Evolutionary conservation across 805 yeast genomes (phyloP).

Genomic region (Spencermartinsiella europaea): DNA sequence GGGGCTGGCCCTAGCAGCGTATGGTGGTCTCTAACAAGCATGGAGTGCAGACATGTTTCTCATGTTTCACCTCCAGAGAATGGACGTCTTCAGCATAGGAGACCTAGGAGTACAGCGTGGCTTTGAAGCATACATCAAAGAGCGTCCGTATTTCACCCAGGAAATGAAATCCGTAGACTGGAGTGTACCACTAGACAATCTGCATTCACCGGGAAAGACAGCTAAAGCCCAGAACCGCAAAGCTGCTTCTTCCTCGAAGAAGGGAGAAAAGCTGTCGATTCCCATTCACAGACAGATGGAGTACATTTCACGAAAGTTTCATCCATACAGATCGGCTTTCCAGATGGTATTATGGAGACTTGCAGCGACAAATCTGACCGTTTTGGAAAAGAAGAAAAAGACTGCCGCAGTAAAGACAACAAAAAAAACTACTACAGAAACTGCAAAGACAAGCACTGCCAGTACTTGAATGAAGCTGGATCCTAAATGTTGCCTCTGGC

Average conservation of each 20-base stretch:
- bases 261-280: conserved; percentile 35
- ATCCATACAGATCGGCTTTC: conserved; percentile 62
- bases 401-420: not conserved
- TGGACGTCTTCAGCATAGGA: conserved; percentile 68
- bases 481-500: no score
- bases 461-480: no score
- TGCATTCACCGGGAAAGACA: conserved; percentile 28
- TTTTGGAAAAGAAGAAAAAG: conserved; percentile 26
- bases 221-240: conserved; percentile 33
- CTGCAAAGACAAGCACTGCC: not conserved
- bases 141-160: conserved; percentile 33
- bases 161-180: conserved; percentile 31
- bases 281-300: conserved; percentile 51
- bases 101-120: conserved; percentile 89
- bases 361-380: conserved; percentile 53
- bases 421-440: not conserved
- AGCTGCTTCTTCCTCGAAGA: conserved; percentile 31
- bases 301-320: conserved; percentile 50
- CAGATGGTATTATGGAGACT: conserved; percentile 74
- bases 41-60: conserved; percentile 93
- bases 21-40: conserved; percentile 21
- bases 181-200: conserved; percentile 20
- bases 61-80: conserved; percentile 58
- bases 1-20: no score
- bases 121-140: conserved; percentile 54